Evolutionary conservation across 805 yeast species (phyloP).

Genomic region (Candida boidinii): DNA sequence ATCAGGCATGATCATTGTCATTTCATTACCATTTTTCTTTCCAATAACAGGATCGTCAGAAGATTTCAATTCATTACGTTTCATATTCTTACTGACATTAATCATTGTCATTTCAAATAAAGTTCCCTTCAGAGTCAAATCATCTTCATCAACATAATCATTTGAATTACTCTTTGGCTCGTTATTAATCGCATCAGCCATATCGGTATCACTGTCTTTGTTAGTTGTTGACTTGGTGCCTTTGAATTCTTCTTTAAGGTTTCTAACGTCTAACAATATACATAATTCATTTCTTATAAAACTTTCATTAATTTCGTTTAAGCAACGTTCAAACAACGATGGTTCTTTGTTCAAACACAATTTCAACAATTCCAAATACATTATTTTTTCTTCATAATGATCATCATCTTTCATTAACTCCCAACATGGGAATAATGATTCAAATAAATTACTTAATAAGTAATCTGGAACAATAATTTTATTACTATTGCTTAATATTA

Average conservation of each 20-base stretch:
- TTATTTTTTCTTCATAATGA: slow-evolving; percentile 3
- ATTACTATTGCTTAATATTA: slow-evolving; percentile 3
- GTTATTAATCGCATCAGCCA: neutral
- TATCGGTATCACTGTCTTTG: neutral
- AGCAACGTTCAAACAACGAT: slow-evolving; percentile 11
- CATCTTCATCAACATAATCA: slow-evolving; percentile 2
- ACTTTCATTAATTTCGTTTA: slow-evolving; percentile 7
- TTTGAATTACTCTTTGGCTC: slow-evolving; percentile 1
- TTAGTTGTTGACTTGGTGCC: too few relatives aligned
- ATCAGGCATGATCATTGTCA: slow-evolving; percentile 30
- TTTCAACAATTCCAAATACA: slow-evolving; percentile 9
- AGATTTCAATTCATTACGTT: slow-evolving; percentile 10
- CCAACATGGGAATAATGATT: slow-evolving; percentile 16
- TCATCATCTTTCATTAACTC: slow-evolving; percentile 7
- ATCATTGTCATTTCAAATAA: slow-evolving; percentile 22
- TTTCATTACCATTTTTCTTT: too few relatives aligned
- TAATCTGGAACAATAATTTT: slow-evolving; percentile 14
- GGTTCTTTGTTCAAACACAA: slow-evolving; percentile 6
- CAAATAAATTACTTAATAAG: slow-evolving; percentile 13
- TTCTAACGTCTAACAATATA: neutral
- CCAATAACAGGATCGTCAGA: too few relatives aligned
- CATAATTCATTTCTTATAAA: slow-evolving; percentile 7
- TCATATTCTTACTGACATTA: slow-evolving; percentile 9
- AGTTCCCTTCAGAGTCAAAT: slow-evolving; percentile 3
- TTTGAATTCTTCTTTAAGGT: too few relatives aligned